Base-by-base conservation (phyloP, 2,329 filamentous ascomycete genomes). In the Lomentospora prolificans region DNA sequence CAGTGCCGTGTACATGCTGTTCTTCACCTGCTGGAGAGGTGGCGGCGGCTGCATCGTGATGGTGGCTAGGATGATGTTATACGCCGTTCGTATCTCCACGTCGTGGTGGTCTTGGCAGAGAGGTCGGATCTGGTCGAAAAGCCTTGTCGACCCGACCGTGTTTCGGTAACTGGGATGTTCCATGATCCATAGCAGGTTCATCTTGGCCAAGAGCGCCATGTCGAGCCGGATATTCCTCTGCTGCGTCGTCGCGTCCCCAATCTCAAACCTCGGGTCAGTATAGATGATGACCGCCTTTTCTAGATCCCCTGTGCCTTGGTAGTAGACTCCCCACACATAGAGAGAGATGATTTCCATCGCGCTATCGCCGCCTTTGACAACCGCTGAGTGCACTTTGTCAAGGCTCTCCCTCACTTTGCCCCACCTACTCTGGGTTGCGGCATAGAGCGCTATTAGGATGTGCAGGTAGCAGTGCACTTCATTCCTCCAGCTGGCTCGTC, bases 11-110 rank as follows among this genome's bases (percentile, higher is more conserved):
- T 89, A 84, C 55, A 96, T 85, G 64, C 86, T 83, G 41, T 85
- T 80, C 69, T 96, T 96, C 56, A 87, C 85, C 59, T 86, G 81
- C 58, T 89, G 84, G 59, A 94, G 86, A 25, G 86, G 81, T 52
- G 76, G 80, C 62, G 71, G 81, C 66, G 74, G 86, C 64, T 79
- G 75, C 1, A 81, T 82, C 51, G 78, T 72, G 4, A 87, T 78
- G 2, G 85, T 82, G 4, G 89, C 86, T 61, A 84, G 79, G 57
- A 92, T 78, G 9, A 96, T 78, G 64, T 87, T 82, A 73, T 86
- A 92, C 1, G 89, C 89, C 30, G 87, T 86, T 60, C 82, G 80
- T 57, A 96, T 84, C 63, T 91, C 86, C 62, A 81, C 78, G 68
- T 89, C 91, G 36, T 80, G 77, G 66, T 90, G 87, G 55, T 79